Conservation (phyloP, 257 asterid species). For the Rhazya stricta region DNA sequence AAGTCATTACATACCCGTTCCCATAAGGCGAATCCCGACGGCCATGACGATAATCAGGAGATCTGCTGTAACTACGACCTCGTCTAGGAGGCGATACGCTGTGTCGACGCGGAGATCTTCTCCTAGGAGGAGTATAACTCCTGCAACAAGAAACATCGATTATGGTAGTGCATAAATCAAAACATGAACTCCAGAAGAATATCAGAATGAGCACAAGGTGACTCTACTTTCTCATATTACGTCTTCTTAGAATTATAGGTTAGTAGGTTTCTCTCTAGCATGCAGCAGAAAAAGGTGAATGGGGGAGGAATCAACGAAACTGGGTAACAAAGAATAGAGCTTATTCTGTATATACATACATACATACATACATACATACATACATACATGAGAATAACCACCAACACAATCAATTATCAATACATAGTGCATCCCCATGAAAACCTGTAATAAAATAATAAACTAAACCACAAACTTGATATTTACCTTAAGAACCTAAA, state of each 20-base stretch:
- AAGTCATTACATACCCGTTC: conserved; percentile 27
- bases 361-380: too few relatives aligned
- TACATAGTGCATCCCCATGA: background rate
- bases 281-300: background rate
- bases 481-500: background rate
- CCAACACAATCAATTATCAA: background rate
- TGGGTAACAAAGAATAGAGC: background rate
- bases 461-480: background rate
- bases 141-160: conserved; percentile 18
- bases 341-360: background rate
- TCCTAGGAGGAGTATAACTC: conserved; percentile 44
- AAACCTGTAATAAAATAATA: background rate
- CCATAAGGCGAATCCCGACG: conserved; percentile 38
- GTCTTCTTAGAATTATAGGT: background rate
- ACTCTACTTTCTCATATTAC: background rate
- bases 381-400: background rate
- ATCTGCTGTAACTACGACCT: conserved; percentile 43
- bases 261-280: background rate
- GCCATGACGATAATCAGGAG: conserved; percentile 38
- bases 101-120: conserved; percentile 41
- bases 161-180: background rate
- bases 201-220: background rate
- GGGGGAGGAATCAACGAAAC: background rate
- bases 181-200: background rate
- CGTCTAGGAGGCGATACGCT: conserved; percentile 41